Base-by-base conservation (phyloP, 1,284 basidiomycete species). In the Leccinum subrobustum region DNA sequence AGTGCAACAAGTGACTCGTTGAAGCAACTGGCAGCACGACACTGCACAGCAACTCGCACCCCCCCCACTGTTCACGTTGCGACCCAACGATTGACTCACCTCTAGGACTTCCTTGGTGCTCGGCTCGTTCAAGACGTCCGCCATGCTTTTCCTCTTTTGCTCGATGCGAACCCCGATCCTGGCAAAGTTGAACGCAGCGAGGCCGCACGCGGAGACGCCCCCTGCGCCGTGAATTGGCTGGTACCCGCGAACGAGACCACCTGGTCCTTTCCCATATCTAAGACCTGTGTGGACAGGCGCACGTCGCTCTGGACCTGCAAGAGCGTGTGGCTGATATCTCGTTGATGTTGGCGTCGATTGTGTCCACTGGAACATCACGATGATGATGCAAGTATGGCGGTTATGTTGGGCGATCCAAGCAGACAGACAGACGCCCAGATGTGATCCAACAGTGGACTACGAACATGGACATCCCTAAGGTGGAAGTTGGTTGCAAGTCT, bases 171-270 rank as follows among this genome's bases (percentile, higher is more conserved):
- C 71, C 12, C 60, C 62, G 23, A 83, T 65, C 55, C 84, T 74
- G 4, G 82, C 83, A 63, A 84, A 86, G 68, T 88, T 88, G 66
- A 88, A 69, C 3, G 83, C 80, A 6, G 85, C 85, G 25, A 89
- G 75, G 18, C 86, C 87, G 64, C 86, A 88, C 6, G 85, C 79
- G 37, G 86, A 83, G 27, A 75, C 70, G 1, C 33, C 12, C 77
- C 78, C 31, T 64, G 73, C 7, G 63, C 64, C 9, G 61, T 68
- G 67, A 85, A 85, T 61, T 86, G 83, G 54, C 82, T 81, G 8
- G 77, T 76, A 18, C 83, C 81, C 12, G 68, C 65, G 59, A 78
- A 77, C 2, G 78, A 78, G 54, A 83, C 70, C 29, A 78, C 72
- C 37, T 64, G 67, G 53, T 76, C 73, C 2, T 52, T 64, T 60